These are phyloP conservation scores for Tylopilus cervinicoccineus DNA, from an alignment of 768 basidiomycete genomes.

Conservation along the genomic window DNA sequence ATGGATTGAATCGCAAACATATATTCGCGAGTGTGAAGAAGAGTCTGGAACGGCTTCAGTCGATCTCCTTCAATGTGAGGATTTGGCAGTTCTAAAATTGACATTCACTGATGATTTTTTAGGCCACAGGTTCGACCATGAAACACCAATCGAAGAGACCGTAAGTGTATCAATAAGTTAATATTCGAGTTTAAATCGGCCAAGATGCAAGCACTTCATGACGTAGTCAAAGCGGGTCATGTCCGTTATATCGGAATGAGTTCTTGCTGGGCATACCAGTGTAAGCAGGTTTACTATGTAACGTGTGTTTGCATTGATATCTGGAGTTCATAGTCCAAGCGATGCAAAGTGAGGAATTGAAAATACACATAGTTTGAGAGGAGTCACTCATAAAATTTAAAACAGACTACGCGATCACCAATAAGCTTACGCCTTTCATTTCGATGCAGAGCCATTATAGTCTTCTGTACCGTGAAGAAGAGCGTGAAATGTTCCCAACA, in stretches of 20 bases:
- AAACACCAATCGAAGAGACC: constrained; percentile 49
- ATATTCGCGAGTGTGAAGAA: constrained; percentile 55
- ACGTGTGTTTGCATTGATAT: not conserved
- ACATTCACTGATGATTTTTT: not conserved
- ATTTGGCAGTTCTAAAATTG: not conserved
- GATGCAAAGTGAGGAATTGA: constrained; percentile 33
- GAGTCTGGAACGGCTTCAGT: constrained; percentile 42
- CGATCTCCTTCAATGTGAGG: constrained; percentile 51
- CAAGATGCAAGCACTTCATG: constrained; percentile 47
- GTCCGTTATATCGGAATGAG: constrained; percentile 46
- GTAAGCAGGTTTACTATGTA: constrained; percentile 16
- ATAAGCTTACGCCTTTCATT: constrained; percentile 51
- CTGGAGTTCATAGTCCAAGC: constrained; percentile 30
- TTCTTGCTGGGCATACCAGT: constrained; percentile 40
- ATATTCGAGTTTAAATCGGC: not conserved
- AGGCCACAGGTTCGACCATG: constrained; percentile 47
- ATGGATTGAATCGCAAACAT: constrained; percentile 47
- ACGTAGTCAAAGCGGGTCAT: constrained; percentile 46
- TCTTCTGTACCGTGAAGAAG: constrained; percentile 58
- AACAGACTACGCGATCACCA: constrained; percentile 38
- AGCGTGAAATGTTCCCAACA: constrained; percentile 54
- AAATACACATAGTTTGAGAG: not conserved
- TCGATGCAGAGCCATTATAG: constrained; percentile 63
- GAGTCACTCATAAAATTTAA: not conserved
- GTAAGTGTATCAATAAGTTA: constrained; percentile 12